These are phyloP conservation scores for Alternaria brassicae DNA, from an alignment of 2,329 filamentous ascomycete species.

Conservation along the genomic window DNA sequence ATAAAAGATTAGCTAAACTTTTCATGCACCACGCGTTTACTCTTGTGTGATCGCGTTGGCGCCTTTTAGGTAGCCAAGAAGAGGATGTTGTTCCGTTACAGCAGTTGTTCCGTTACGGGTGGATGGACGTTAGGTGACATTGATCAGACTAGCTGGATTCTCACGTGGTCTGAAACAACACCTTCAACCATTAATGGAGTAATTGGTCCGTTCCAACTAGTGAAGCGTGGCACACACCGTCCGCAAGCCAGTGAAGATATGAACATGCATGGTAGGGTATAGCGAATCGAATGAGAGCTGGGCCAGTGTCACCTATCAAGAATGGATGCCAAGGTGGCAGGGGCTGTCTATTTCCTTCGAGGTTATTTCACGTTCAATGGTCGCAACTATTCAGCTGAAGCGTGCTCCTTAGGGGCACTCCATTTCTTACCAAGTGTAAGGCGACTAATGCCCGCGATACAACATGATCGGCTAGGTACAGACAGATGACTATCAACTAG, in stretches of 20 bases:
- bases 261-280: neutral
- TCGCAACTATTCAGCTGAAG: neutral
- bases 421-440: neutral
- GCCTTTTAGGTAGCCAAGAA: too few relatives aligned
- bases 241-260: neutral
- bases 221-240: neutral
- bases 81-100: too few relatives aligned
- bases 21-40: too few relatives aligned
- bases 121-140: neutral
- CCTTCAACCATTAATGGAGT: neutral
- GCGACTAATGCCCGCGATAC: neutral
- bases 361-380: neutral
- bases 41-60: too few relatives aligned
- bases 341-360: neutral
- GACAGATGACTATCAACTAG: neutral
- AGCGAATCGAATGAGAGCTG: neutral
- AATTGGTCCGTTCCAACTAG: neutral
- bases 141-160: neutral
- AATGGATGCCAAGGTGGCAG: neutral
- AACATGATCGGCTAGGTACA: neutral
- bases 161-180: neutral
- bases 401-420: neutral
- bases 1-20: too few relatives aligned
- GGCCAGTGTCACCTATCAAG: neutral
- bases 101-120: too few relatives aligned